phyloP scores from a whole-genome alignment of 805 yeast species.

The Monosporozyma yasuniensis region DNA sequence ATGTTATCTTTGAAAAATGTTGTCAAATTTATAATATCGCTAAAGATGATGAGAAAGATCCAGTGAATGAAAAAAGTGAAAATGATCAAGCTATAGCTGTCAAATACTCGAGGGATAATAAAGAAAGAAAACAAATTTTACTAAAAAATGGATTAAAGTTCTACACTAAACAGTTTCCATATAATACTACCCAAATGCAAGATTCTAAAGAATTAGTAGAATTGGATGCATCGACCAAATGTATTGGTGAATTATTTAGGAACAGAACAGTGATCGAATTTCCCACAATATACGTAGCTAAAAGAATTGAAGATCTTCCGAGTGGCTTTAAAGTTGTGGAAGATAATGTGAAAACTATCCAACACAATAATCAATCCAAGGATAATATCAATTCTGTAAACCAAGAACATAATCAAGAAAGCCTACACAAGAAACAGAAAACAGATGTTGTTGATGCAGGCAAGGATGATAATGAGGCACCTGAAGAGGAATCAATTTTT shows the following conservation, averaged over 20 bases:
- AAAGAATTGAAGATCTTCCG: constrained; percentile 17
- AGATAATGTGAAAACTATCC: constrained; percentile 6
- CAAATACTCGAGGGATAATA: constrained; percentile 4
- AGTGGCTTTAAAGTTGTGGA: constrained; percentile 21
- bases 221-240: constrained; percentile 26
- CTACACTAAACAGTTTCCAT: constrained; percentile 27
- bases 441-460: background rate
- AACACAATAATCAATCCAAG: background rate
- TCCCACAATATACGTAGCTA: constrained; percentile 54
- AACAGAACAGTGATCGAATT: constrained; percentile 63
- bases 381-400: background rate
- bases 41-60: background rate
- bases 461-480: constrained; percentile 1
- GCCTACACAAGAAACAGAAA: background rate
- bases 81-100: background rate
- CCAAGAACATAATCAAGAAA: background rate
- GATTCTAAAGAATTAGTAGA: constrained; percentile 34
- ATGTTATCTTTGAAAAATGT: constrained; percentile 23
- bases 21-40: constrained; percentile 11
- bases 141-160: constrained; percentile 13
- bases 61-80: background rate
- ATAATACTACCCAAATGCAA: constrained; percentile 21
- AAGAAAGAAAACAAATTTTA: constrained; percentile 11
- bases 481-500: constrained; percentile 3
- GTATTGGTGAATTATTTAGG: constrained; percentile 42